Percentiles rank a stretch among this genome's conserved stretches.
These are phyloP conservation scores for Nannochloropsis oceanica DNA, from an alignment of 108 stramenopile genomes.

Conservation along the genomic window DNA sequence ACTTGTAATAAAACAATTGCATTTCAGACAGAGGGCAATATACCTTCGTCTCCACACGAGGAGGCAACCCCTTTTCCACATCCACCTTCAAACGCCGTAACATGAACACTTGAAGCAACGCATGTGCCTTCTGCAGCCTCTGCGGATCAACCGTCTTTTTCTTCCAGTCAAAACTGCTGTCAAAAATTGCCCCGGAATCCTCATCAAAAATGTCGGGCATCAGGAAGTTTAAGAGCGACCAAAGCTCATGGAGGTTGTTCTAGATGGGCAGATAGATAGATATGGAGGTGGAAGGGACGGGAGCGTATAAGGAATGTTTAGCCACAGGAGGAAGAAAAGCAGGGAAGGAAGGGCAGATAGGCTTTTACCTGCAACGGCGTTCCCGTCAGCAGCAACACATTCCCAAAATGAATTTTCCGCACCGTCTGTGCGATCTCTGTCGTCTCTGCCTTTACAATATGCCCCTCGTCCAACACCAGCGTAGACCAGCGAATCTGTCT, in stretches of 20 bases:
- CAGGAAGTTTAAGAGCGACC: conserved; percentile 87
- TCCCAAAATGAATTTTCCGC: neutral
- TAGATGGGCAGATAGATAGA: conserved; percentile 55
- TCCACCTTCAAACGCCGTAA: conserved; percentile 49
- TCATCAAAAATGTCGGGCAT: conserved; percentile 75
- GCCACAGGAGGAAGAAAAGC: no score
- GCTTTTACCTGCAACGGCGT: conserved; percentile 89
- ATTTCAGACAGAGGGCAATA: conserved; percentile 44
- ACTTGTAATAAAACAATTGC: conserved; percentile 54
- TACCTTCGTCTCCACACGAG: conserved; percentile 36
- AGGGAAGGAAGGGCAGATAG: no score
- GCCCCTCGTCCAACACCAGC: conserved; percentile 1
- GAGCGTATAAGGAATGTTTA: no score
- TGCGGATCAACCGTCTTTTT: neutral
- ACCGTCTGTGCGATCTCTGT: neutral
- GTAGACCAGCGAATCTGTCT: neutral
- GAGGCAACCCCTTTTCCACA: conserved; percentile 52
- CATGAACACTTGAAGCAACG: conserved; percentile 49
- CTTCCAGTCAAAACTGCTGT: neutral
- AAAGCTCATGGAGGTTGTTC: conserved; percentile 91
- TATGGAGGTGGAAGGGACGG: no score
- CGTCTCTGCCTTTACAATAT: neutral
- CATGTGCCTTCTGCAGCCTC: conserved; percentile 43
- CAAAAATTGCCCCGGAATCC: neutral
- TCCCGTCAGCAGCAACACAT: conserved; percentile 83